Evolutionary conservation across 1,139 yeast species (phyloP).

Genomic region (Kodamaea derodonti): DNA sequence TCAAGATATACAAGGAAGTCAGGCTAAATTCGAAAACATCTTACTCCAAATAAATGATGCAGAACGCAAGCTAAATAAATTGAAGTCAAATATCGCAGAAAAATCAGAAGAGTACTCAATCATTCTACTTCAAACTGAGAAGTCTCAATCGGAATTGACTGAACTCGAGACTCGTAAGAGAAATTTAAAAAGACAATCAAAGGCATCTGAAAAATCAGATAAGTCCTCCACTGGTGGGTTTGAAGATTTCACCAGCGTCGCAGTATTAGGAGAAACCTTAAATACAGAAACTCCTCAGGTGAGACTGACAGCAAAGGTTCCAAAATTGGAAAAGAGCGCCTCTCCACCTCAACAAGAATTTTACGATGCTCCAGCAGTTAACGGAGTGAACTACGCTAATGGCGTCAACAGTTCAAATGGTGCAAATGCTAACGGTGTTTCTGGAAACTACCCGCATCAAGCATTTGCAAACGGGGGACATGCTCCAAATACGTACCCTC

Average conservation of each 20-base stretch:
- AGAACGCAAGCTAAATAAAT: conserved; percentile 3
- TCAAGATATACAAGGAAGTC: conserved; percentile 16
- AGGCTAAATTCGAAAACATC: conserved; percentile 6
- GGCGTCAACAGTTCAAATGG: background rate
- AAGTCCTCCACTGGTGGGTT: conserved; percentile 22
- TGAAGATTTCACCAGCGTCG: conserved; percentile 44
- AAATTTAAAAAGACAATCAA: background rate
- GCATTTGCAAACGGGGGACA: background rate
- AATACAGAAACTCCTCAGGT: conserved; percentile 20
- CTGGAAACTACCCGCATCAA: background rate
- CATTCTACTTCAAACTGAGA: conserved; percentile 1
- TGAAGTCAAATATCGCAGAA: background rate
- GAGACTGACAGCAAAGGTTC: background rate
- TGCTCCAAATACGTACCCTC: background rate
- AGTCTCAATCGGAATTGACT: conserved; percentile 1
- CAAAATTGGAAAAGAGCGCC: background rate
- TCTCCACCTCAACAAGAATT: conserved; percentile 5
- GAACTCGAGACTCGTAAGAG: background rate
- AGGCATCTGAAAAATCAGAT: conserved; percentile 5
- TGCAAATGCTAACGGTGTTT: background rate
- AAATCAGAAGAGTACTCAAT: background rate
- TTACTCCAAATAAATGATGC: conserved; percentile 4
- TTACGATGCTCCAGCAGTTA: background rate
- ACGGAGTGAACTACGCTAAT: background rate
- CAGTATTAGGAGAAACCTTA: conserved; percentile 36